Base-by-base conservation (phyloP, 2,329 filamentous ascomycete genomes). In the Colletotrichum sp. region DNA sequence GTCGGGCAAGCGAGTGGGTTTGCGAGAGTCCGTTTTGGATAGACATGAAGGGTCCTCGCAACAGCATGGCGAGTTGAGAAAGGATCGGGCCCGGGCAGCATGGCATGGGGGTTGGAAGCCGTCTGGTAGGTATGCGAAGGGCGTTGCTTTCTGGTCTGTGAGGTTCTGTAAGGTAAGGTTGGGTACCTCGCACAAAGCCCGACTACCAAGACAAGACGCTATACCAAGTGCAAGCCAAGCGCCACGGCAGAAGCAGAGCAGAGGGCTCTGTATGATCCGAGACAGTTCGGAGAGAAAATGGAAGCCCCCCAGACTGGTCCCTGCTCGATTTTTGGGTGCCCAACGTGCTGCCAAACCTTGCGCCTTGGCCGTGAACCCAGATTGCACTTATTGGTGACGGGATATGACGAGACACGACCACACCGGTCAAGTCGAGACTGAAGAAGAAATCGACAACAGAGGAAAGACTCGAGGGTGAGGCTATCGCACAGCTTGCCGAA, bases 401-500 rank as follows among this genome's bases (percentile, higher is more conserved):
- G 32, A 30, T 8, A 36, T 15, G 32, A 30, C 16, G 28, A 28
- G 32, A 16, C 18, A 21, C 10, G 60, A 63, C 28, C 39, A 44
- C 39, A 44, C 39, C 39, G 39, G 39, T 44, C 16, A n/a, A 30
- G 57, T 18, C 52, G 24, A 57, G 52, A 15, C 52, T n/a, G 26
- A 60, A 30, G 57, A 26, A 60, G 52, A 28, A 15, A 44, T 44
- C 39, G 39, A 44, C 39, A 18, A 44, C 39, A 44, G 39, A 44
- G 39, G 39, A 44, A n/a, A 44, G 39, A 60, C 62, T 32, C 28
- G 24, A n/a, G 21, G 39, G 21, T 24, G 57, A 69, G 26, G 63
- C 26, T 59, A 72, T 76, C 69, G 73, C 73, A 76, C 63, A 72
- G 73, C 63, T 76, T 76, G 57, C 73, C 73, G 24, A 44, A 72